Conservation (phyloP, 305 asterid genomes). For the Solanum hybrid region DNA sequence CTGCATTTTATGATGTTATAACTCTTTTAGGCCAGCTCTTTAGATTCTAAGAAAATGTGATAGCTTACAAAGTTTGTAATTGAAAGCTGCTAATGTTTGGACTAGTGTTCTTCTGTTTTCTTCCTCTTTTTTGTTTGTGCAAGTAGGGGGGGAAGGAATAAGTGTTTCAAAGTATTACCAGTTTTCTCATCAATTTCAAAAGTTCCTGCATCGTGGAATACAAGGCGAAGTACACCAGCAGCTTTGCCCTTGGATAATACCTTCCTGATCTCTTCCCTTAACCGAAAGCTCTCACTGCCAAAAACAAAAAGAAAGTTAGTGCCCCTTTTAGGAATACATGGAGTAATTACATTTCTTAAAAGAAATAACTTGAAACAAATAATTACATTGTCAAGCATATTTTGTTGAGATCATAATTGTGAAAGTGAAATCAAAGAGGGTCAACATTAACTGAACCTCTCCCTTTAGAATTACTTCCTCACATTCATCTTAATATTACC, state of each 20-base stretch:
- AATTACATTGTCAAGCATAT: neutral
- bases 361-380: neutral
- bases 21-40: neutral
- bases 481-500: neutral
- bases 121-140: neutral
- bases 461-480: neutral
- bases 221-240: slow-evolving; percentile 86
- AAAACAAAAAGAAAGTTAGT: neutral
- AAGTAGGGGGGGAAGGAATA: neutral
- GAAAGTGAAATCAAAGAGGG: neutral
- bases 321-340: slow-evolving; percentile 7
- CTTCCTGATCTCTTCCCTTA: slow-evolving; percentile 61
- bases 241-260: slow-evolving; percentile 66
- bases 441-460: neutral
- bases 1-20: neutral
- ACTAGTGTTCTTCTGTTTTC: neutral
- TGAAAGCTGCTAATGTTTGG: neutral
- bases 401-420: neutral
- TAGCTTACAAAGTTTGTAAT: neutral
- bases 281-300: slow-evolving; percentile 33
- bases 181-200: slow-evolving; percentile 45
- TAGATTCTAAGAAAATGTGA: neutral
- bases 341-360: neutral
- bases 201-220: slow-evolving; percentile 96
- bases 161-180: slow-evolving; percentile 26